Evolutionary conservation across 257 asterid species (phyloP).

Genomic region (Solanum chiquidenum): DNA sequence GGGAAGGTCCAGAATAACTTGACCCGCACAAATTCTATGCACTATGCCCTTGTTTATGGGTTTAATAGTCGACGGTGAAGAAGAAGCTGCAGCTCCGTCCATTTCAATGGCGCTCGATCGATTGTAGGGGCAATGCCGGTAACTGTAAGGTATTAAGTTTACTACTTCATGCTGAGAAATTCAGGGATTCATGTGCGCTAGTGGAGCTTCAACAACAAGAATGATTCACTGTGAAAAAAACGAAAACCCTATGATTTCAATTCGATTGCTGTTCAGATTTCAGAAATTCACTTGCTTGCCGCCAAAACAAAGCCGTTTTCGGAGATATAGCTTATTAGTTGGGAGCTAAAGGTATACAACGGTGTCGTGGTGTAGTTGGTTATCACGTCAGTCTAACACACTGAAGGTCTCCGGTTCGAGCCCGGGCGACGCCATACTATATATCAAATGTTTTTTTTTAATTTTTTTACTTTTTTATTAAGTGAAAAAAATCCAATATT

Average conservation of each 20-base stretch:
- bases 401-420: slow-evolving; percentile 87
- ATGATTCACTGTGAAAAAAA: not conserved
- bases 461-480: no score
- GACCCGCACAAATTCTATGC: slow-evolving; percentile 85
- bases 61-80: slow-evolving; percentile 29
- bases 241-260: not conserved
- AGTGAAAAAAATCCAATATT: no score
- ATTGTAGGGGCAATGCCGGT: not conserved
- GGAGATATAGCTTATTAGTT: fast-evolving
- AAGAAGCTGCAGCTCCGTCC: slow-evolving; percentile 16
- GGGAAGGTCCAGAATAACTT: slow-evolving; percentile 82
- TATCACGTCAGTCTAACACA: slow-evolving; percentile 88
- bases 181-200: not conserved
- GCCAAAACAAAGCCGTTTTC: not conserved
- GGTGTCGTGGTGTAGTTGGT: slow-evolving; percentile 80
- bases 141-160: not conserved
- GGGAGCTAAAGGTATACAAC: fast-evolving
- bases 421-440: slow-evolving; percentile 51
- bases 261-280: not conserved
- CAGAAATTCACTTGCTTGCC: not conserved
- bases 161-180: not conserved
- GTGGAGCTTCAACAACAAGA: not conserved
- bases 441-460: no score
- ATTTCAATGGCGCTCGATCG: slow-evolving; percentile 6
- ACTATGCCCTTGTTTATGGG: slow-evolving; percentile 64